phyloP scores from a whole-genome alignment of 768 basidiomycete species.

The Cystobasidium ongulense region DNA sequence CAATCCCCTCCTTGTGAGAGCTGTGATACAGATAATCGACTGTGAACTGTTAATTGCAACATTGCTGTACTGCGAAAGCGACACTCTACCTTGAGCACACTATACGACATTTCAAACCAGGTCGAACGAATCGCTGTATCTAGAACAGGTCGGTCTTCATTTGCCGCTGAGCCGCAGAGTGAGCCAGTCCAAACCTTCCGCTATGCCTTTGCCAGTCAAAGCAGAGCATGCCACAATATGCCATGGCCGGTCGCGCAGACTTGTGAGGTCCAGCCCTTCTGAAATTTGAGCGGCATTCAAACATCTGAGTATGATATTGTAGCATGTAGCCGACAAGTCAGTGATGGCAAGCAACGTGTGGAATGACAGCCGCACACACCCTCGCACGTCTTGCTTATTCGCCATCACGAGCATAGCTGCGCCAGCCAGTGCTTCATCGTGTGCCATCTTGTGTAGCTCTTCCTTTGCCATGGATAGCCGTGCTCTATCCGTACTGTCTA shows the following conservation, averaged over 20 bases:
- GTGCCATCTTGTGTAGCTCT: slow-evolving; percentile 44
- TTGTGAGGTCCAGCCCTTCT: slow-evolving; percentile 44
- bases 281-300: slow-evolving; percentile 45
- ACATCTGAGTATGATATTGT: background rate
- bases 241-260: slow-evolving; percentile 42
- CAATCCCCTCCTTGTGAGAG: background rate
- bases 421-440: slow-evolving; percentile 41
- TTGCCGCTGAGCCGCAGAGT: slow-evolving; percentile 13
- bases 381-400: slow-evolving; percentile 46
- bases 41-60: background rate
- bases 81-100: background rate
- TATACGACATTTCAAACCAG: no score
- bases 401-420: slow-evolving; percentile 44
- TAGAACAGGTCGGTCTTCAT: background rate
- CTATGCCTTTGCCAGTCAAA: slow-evolving; percentile 18
- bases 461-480: slow-evolving; percentile 42
- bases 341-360: background rate
- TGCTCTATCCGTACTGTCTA: slow-evolving; percentile 44
- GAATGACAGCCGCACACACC: slow-evolving; percentile 11
- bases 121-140: no score
- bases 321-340: no score
- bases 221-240: slow-evolving; percentile 27
- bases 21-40: no score
- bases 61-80: background rate
- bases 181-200: slow-evolving; percentile 19